Evolutionary conservation across 176 grass and related monocot genomes (phyloP).

Genomic region (Carex scoparia): DNA sequence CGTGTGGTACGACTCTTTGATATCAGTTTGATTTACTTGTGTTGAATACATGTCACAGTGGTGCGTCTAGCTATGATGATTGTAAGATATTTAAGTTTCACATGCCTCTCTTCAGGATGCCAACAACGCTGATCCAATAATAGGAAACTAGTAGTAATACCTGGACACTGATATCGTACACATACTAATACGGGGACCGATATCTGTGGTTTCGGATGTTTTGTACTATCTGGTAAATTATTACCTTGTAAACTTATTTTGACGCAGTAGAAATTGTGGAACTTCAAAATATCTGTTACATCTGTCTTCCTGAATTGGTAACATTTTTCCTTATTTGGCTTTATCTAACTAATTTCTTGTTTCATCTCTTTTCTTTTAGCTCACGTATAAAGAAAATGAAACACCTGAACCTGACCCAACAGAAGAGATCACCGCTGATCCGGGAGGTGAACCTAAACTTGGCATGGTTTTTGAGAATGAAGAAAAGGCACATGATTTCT

Average conservation of each 20-base stretch:
- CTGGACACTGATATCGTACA: neutral
- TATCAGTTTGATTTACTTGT: neutral
- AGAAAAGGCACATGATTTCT: conserved; percentile 78
- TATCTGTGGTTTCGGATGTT: neutral
- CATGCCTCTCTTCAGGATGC: neutral
- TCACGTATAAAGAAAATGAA: conserved; percentile 49
- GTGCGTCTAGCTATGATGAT: neutral
- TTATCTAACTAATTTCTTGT: conserved; percentile 7
- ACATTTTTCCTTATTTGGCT: neutral
- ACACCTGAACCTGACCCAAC: conserved; percentile 53
- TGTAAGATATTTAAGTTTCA: neutral
- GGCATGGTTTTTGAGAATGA: conserved; percentile 78
- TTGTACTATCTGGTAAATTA: neutral
- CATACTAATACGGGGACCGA: neutral
- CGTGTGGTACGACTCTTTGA: conserved; percentile 14
- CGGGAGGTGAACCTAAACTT: conserved; percentile 58
- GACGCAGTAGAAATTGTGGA: no score
- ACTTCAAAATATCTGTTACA: neutral
- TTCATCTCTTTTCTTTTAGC: conserved; percentile 26
- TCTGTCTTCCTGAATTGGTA: neutral
- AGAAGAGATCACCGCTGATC: conserved; percentile 38
- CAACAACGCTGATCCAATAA: neutral
- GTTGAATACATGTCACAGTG: neutral
- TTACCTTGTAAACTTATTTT: neutral
- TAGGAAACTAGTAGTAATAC: neutral